Conservation (phyloP, 2,329 filamentous ascomycete genomes). For the Lachnellula suecica region DNA sequence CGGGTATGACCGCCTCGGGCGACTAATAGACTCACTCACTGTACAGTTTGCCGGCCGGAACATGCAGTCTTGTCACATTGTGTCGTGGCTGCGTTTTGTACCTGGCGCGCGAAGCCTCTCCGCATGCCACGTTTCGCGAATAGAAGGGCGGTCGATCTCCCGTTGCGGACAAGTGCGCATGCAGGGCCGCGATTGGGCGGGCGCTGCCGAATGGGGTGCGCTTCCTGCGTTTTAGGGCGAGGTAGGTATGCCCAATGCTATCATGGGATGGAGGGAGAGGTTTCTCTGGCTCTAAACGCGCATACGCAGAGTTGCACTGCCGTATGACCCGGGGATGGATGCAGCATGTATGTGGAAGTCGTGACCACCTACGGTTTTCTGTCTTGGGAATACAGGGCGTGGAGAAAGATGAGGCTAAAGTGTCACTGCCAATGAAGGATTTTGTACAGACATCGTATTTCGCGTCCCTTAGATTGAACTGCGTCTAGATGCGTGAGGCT, state of each 20-base stretch:
- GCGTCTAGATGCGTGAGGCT: neutral
- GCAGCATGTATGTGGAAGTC: neutral
- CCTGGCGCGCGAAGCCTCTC: conserved; percentile 39
- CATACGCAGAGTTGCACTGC: neutral
- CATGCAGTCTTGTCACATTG: too few species aligned
- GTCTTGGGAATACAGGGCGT: neutral
- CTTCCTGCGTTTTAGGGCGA: neutral
- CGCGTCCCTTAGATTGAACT: neutral
- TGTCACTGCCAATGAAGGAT: neutral
- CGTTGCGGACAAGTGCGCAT: conserved; percentile 2
- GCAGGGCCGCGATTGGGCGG: too few species aligned
- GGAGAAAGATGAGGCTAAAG: neutral
- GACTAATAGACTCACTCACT: too few species aligned
- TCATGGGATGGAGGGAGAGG: neutral
- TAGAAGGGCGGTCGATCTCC: conserved; percentile 12
- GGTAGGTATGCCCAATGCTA: neutral
- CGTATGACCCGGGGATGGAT: neutral
- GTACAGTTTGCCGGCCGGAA: too few species aligned
- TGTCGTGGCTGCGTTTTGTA: conserved; percentile 77
- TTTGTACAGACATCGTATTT: neutral
- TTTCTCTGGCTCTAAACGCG: neutral
- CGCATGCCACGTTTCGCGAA: conserved; percentile 25
- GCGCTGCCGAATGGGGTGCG: too few species aligned
- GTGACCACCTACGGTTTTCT: neutral
- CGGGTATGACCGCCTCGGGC: too few species aligned